These are phyloP conservation scores for Irpex sp. DNA, from an alignment of 1,284 basidiomycete species.

Conservation along the genomic window DNA sequence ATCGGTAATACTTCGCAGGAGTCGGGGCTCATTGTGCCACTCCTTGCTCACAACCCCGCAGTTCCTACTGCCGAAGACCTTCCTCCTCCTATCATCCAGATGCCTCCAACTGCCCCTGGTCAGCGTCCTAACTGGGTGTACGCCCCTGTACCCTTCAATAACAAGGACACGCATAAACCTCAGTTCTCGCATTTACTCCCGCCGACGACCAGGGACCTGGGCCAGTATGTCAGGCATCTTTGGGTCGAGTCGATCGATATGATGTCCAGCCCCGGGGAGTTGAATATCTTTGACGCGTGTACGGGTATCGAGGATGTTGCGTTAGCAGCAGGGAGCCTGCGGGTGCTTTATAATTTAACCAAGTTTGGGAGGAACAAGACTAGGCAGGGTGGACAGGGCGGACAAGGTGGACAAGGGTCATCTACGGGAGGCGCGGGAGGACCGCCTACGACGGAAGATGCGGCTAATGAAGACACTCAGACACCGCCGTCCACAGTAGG, in stretches of 20 bases:
- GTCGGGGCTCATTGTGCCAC: conserved; percentile 4
- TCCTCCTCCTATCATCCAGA: too few relatives aligned
- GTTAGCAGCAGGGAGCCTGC: conserved; percentile 18
- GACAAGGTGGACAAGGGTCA: neutral
- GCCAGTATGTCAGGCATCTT: conserved; percentile 19
- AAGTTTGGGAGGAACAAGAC: conserved; percentile 1
- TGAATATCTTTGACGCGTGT: conserved; percentile 17
- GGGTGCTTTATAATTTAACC: conserved; percentile 15
- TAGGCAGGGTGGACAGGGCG: neutral
- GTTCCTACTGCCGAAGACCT: too few relatives aligned
- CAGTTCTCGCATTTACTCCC: conserved; percentile 4
- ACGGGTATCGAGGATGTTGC: conserved; percentile 22
- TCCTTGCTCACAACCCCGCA: too few relatives aligned
- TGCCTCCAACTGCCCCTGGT: neutral
- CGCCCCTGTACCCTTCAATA: too few relatives aligned
- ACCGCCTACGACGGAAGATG: neutral
- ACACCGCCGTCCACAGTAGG: neutral
- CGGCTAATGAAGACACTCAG: neutral
- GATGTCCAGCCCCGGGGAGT: conserved; percentile 14
- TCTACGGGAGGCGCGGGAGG: neutral
- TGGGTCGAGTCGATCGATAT: conserved; percentile 23
- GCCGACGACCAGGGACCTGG: conserved; percentile 11
- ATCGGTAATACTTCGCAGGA: conserved; percentile 3
- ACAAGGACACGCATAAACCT: too few relatives aligned
- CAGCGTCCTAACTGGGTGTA: neutral